phyloP scores from a whole-genome alignment of 2,329 filamentous ascomycete species.

The Thelonectria blattea region DNA sequence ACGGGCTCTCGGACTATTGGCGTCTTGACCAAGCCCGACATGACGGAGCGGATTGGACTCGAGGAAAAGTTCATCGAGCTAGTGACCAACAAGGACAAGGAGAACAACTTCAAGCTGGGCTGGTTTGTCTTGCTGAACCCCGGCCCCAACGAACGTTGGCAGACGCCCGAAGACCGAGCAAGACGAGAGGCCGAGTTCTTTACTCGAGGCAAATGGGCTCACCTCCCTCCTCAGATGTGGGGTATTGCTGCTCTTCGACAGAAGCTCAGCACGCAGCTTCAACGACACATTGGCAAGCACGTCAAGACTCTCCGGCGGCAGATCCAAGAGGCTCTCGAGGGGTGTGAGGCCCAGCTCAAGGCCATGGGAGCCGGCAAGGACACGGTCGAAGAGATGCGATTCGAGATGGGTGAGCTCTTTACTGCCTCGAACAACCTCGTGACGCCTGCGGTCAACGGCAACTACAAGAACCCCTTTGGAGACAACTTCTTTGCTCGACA shows the following conservation, averaged over 20 bases:
- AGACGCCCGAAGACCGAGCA: conserved; percentile 48
- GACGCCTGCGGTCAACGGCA: conserved; percentile 59
- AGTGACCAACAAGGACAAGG: conserved; percentile 55
- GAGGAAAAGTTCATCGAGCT: conserved; percentile 62
- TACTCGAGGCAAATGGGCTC: conserved; percentile 54
- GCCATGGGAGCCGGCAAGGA: conserved; percentile 58
- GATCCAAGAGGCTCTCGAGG: conserved; percentile 57
- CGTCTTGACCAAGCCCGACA: conserved; percentile 59
- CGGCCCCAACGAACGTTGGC: conserved; percentile 54
- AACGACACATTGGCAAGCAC: conserved; percentile 59
- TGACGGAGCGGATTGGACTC: conserved; percentile 58
- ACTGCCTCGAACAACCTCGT: conserved; percentile 60
- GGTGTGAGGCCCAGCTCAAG: conserved; percentile 56
- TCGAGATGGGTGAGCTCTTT: conserved; percentile 60
- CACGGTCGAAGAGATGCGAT: conserved; percentile 59
- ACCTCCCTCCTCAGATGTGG: conserved; percentile 54
- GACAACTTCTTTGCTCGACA: conserved; percentile 58
- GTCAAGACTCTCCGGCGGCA: conserved; percentile 57
- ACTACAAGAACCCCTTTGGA: conserved; percentile 61
- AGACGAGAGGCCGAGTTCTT: conserved; percentile 56
- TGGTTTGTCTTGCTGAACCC: conserved; percentile 61
- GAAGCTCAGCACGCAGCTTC: conserved; percentile 57
- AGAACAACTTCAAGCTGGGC: conserved; percentile 58
- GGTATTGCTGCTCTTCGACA: conserved; percentile 53
- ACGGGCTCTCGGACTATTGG: conserved; percentile 56